phyloP scores from a whole-genome alignment of 106 monocot genomes.

The Platanthera zijinensis region DNA sequence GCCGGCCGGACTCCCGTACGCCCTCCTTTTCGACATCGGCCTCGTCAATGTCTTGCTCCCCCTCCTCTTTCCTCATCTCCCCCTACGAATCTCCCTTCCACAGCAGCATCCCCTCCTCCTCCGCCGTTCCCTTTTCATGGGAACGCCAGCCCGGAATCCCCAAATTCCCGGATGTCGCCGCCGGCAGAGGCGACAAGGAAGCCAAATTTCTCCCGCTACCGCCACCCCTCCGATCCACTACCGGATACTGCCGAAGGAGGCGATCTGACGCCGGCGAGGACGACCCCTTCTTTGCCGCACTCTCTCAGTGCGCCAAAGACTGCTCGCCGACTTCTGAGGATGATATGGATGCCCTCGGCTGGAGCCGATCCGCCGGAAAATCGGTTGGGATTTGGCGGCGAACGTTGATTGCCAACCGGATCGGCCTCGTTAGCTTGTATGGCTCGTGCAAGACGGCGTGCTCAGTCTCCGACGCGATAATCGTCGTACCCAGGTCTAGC shows the following conservation, averaged over 20 bases:
- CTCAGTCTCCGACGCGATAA: background rate
- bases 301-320: background rate
- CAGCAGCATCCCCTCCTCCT: background rate
- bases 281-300: slow-evolving; percentile 3
- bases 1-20: background rate
- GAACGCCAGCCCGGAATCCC: slow-evolving; percentile 11
- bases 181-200: background rate
- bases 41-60: background rate
- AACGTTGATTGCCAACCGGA: background rate
- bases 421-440: background rate
- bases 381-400: background rate
- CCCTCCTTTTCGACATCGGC: background rate
- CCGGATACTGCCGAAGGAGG: background rate
- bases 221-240: background rate
- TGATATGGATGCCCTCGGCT: background rate
- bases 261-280: background rate
- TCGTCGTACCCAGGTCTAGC: background rate
- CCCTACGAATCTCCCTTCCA: background rate
- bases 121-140: slow-evolving; percentile 9
- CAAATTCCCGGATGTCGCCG: background rate
- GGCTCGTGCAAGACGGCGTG: slow-evolving; percentile 1
- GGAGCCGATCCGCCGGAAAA: background rate
- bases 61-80: background rate
- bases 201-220: background rate
- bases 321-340: background rate